These are phyloP conservation scores for California macrophylla DNA, from an alignment of 441 rosid species.

Conservation along the genomic window DNA sequence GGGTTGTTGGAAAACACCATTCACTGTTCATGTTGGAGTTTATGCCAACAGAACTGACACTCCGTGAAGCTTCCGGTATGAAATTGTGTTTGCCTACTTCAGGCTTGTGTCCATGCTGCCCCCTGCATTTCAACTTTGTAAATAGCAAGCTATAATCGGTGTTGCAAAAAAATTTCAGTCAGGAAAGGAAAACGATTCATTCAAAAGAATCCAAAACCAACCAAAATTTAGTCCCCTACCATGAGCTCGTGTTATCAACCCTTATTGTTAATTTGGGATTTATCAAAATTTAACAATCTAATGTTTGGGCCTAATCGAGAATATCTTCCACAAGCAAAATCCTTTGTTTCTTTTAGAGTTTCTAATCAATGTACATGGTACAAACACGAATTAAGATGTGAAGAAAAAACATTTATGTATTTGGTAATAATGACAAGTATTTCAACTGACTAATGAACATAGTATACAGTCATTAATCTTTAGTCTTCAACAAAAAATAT, in stretches of 20 bases:
- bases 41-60: slow-evolving; percentile 12
- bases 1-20: slow-evolving; percentile 17
- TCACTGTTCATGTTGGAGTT: slow-evolving; percentile 16
- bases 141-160: background rate
- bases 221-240: too few species aligned
- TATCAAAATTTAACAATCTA: too few species aligned
- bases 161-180: too few species aligned
- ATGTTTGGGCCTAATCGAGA: too few species aligned
- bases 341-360: background rate
- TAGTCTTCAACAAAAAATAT: background rate
- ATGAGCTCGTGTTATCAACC: too few species aligned
- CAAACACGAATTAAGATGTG: background rate
- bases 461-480: background rate
- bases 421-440: background rate
- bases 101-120: slow-evolving; percentile 23
- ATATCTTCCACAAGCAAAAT: too few species aligned
- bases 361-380: background rate
- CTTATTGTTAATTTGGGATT: too few species aligned
- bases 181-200: too few species aligned
- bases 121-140: slow-evolving; percentile 6
- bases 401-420: too few species aligned
- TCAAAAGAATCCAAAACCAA: too few species aligned
- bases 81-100: slow-evolving; percentile 21
- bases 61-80: slow-evolving; percentile 17
- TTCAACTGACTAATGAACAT: background rate